Evolutionary conservation across 345 rosid species (phyloP).

Genomic region (Camelina hispida): DNA sequence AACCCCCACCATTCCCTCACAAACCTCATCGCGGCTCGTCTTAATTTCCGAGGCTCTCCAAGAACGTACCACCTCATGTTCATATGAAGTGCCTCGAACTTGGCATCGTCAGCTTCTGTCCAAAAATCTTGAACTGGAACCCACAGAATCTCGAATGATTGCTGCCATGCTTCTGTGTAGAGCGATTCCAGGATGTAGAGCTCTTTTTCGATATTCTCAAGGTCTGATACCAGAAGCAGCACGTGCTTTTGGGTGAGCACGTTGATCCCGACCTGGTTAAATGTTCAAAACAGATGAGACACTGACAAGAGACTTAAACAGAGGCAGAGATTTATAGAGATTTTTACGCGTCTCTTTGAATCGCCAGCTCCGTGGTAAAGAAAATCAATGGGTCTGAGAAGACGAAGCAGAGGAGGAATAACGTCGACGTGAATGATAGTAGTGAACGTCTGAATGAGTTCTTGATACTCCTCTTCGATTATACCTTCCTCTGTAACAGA

Average conservation of each 20-base stretch:
- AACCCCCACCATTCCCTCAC: slow-evolving; percentile 71
- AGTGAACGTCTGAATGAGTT: slow-evolving; percentile 45
- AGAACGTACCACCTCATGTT: slow-evolving; percentile 82
- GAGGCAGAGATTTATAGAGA: neutral
- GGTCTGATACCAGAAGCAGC: slow-evolving; percentile 71
- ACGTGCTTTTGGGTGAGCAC: slow-evolving; percentile 72
- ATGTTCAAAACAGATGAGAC: slow-evolving; percentile 25
- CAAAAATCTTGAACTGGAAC: slow-evolving; percentile 67
- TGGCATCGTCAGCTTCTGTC: slow-evolving; percentile 53
- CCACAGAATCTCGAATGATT: slow-evolving; percentile 80
- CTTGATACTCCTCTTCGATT: slow-evolving; percentile 44
- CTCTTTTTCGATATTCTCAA: slow-evolving; percentile 63
- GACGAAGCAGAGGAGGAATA: slow-evolving; percentile 42
- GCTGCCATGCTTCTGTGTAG: slow-evolving; percentile 56
- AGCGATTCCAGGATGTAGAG: slow-evolving; percentile 56
- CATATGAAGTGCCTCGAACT: slow-evolving; percentile 55
- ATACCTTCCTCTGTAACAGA: slow-evolving; percentile 43
- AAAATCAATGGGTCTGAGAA: slow-evolving; percentile 43
- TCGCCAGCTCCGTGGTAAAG: slow-evolving; percentile 46
- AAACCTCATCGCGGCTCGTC: slow-evolving; percentile 56
- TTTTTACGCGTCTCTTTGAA: slow-evolving; percentile 40
- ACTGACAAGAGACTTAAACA: slow-evolving; percentile 3
- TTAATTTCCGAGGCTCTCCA: slow-evolving; percentile 60
- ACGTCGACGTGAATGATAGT: slow-evolving; percentile 48
- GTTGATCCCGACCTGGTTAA: slow-evolving; percentile 64